Evolutionary conservation across 148 eudicot species (phyloP).

Genomic region (Silene conica): DNA sequence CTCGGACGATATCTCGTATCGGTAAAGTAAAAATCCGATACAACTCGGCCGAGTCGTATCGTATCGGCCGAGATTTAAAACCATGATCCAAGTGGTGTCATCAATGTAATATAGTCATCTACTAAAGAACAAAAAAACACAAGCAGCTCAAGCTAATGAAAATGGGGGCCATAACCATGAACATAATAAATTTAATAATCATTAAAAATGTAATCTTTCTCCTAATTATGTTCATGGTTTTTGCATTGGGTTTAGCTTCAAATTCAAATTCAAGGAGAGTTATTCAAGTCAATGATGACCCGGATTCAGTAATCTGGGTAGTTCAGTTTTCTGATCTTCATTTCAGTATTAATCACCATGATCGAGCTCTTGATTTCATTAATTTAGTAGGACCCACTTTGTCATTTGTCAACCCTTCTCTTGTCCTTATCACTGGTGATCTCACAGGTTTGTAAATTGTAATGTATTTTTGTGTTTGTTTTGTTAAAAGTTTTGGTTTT

Average conservation of each 20-base stretch:
- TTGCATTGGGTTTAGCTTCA: background rate
- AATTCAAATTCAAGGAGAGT: conserved; percentile 24
- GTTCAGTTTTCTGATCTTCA: conserved; percentile 94
- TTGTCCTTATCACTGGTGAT: conserved; percentile 93
- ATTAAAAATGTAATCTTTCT: background rate
- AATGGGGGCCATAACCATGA: background rate
- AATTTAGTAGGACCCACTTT: conserved; percentile 51
- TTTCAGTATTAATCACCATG: conserved; percentile 82
- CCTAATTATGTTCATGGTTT: background rate
- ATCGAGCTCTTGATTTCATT: conserved; percentile 65
- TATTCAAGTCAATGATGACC: conserved; percentile 43
- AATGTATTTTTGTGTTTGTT: background rate
- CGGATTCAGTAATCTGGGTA: conserved; percentile 69
- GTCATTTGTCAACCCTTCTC: conserved; percentile 68
- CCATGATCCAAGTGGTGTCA: too few relatives aligned
- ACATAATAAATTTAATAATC: too few relatives aligned
- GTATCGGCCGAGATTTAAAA: too few relatives aligned
- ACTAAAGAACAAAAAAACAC: too few relatives aligned
- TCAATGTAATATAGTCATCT: too few relatives aligned
- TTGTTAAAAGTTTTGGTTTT: background rate
- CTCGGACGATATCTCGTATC: too few relatives aligned
- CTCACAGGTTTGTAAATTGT: conserved; percentile 53
- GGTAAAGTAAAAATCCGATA: too few relatives aligned
- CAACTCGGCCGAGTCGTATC: too few relatives aligned
- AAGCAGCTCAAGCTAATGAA: background rate